Evolutionary conservation across 2,329 filamentous ascomycete genomes (phyloP), one percentile per base, ranked within the genome.

Genomic region (Mycogone perniciosa): DNA sequence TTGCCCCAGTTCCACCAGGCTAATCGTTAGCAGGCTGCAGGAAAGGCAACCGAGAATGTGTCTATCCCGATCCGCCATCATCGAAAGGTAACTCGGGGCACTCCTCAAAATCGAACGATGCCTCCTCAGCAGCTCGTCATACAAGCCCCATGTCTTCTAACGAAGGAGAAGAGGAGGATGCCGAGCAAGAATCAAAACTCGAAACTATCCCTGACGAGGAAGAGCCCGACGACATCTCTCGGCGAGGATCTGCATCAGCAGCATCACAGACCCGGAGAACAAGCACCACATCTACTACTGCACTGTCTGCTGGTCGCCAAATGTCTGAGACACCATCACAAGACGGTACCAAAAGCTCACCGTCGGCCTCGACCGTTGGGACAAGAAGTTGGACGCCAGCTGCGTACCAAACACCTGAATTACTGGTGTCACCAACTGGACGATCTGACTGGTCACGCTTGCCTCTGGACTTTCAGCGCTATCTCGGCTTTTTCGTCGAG

Each of bases 21-120:
- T 60, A 50, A 60, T 44, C 11, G 33, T 30, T n/a, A 26, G 39
- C 54, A 86, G 90, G 92, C 62, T 99, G 93, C 68, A 86, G 84
- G 60, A 99, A 97, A 70, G 93, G 92, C 45, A 88, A 84, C 59
- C 81, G 93, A 69, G 89, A 95, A 57, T 99, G 93, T 66, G 77
- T 87, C 52, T 99, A 96, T 66, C 92, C 93, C 3, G 89, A 92
- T 44, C 75, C 84, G 31, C 72, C 81, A 43, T 65, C 71, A 7
- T 60, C 71, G 37, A 78, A 75, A 56, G 65, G 70, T 27, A 53
- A 57, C 30, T 41, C 56, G 46, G 54, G 50, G 7, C 50, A 57
- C 31, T 47, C 51, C 38, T 42, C 55, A 13, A 64, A 67, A 57
- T 60, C 65, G 26, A 76, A 71, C 56, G 73, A 77, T n/a, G 37